Percentiles rank a stretch among this genome's conserved stretches.
Evolutionary conservation across 2,329 filamentous ascomycete genomes (phyloP).

Genomic region (Monosporascus sp.): DNA sequence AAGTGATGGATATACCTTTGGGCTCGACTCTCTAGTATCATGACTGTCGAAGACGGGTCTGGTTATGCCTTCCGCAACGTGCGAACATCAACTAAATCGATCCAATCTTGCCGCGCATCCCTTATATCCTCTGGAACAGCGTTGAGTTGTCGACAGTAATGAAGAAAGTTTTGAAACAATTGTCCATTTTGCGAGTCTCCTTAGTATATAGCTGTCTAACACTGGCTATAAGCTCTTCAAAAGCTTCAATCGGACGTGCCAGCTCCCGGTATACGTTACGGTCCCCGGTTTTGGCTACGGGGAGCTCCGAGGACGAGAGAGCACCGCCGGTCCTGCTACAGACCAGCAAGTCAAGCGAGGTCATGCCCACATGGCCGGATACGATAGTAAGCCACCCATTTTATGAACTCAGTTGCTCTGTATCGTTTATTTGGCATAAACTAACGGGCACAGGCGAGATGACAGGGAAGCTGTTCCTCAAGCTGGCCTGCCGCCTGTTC

Average conservation of each 20-base stretch:
- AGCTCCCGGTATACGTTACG: constrained; percentile 34
- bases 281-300: constrained; percentile 22
- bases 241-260: background rate
- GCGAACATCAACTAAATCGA: no score
- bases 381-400: constrained; percentile 40
- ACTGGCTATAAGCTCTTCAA: background rate
- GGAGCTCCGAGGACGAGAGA: constrained; percentile 30
- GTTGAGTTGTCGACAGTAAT: no score
- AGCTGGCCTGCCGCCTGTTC: constrained; percentile 4
- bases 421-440: background rate
- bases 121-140: no score
- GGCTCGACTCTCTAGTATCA: no score
- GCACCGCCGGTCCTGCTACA: background rate
- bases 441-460: constrained; percentile 30
- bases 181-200: no score
- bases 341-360: constrained; percentile 8
- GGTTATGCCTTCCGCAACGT: no score
- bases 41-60: no score
- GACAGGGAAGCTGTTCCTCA: constrained; percentile 28
- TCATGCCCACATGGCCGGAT: constrained; percentile 51
- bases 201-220: background rate
- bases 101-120: no score
- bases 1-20: no score
- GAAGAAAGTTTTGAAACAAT: no score
- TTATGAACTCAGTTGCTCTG: background rate